Evolutionary conservation across 192 early-diverging fungal genomes (phyloP).

Genomic region (Backusella liffmaniae): DNA sequence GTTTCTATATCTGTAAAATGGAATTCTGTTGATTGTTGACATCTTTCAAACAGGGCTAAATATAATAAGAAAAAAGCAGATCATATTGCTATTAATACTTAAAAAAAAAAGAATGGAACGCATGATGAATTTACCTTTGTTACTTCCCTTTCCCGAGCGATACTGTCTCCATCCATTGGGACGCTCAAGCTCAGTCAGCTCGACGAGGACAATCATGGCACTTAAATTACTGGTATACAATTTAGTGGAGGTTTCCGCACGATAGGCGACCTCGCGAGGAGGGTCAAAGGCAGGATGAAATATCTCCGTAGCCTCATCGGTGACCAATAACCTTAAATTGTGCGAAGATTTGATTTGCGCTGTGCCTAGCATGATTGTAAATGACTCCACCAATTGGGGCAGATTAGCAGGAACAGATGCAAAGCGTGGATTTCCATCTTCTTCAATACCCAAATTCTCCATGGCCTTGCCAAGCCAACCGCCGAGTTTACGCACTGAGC

Average conservation of each 20-base stretch:
- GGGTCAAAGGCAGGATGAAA: conserved; percentile 39
- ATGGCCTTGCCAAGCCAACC: conserved; percentile 66
- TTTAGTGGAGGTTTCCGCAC: conserved; percentile 64
- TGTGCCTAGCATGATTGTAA: conserved; percentile 70
- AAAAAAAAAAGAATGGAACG: background rate
- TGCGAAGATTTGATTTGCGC: conserved; percentile 73
- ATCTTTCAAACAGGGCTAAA: conserved; percentile 59
- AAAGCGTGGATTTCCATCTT: conserved; percentile 39
- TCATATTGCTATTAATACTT: background rate
- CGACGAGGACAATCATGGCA: conserved; percentile 52
- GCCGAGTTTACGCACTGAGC: conserved; percentile 48
- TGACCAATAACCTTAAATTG: conserved; percentile 61
- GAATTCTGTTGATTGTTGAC: conserved; percentile 68
- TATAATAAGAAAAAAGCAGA: background rate
- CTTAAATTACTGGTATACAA: conserved; percentile 63
- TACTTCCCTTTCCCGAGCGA: conserved; percentile 33
- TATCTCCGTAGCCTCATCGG: conserved; percentile 43
- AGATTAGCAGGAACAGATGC: conserved; percentile 10
- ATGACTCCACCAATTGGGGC: conserved; percentile 63
- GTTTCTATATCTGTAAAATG: conserved; percentile 70
- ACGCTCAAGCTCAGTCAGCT: conserved; percentile 22
- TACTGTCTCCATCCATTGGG: conserved; percentile 27
- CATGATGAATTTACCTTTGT: conserved; percentile 22
- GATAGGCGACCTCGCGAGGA: conserved; percentile 56
- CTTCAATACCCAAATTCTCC: conserved; percentile 58